Evolutionary conservation across 2,329 filamentous ascomycete species (phyloP), one percentile per base, ranked within the genome.

Genomic region (Ophiostoma sp.): DNA sequence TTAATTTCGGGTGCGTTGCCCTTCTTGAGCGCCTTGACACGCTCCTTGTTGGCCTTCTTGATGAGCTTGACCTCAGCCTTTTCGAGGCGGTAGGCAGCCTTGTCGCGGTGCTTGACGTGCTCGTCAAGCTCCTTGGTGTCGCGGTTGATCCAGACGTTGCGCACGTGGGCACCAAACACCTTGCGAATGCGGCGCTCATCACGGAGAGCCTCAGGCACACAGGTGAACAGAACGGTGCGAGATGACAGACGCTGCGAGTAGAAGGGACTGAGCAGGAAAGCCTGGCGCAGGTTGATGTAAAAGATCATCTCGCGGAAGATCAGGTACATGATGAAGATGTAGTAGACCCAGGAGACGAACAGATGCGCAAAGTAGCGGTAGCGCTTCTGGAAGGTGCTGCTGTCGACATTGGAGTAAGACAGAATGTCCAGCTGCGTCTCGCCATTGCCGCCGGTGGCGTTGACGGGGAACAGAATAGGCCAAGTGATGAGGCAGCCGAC

Each of bases 231-330:
- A 6, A 99, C 95, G 1, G 95, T 98, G 52, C 94, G 90, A 0
- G 95, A 95, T 0, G 95, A 98, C 61, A 98, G 90, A 31, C 95
- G 92, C 77, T 91, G 91, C 33, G 94, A 89, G 80, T 97, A 95
- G 70, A 93, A 86, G 0, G 93, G 94, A 11, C 94, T 94, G 73
- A 97, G 87, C 22, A 95, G 89, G 84, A 97, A 98, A 0, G 95
- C 95, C 83, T 98, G 96, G 76, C 95, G 93, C 70, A 99, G 84
- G 78, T 97, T 97, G 84, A 98, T 94, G 82, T 94, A 97, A 87
- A 92, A 98, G 78, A 99, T 91, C 79, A 91, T 91, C 82, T 99
- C 96, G 76, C 96, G 90, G 50, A 94, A 94, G 72, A 99, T 90
- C 78, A 94, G 92, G 82, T 93, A 96, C 81, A 98, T 91, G 76